These are phyloP conservation scores for Emmonsiellopsis sp. DNA, from an alignment of 2,329 filamentous ascomycete genomes.

Conservation along the genomic window DNA sequence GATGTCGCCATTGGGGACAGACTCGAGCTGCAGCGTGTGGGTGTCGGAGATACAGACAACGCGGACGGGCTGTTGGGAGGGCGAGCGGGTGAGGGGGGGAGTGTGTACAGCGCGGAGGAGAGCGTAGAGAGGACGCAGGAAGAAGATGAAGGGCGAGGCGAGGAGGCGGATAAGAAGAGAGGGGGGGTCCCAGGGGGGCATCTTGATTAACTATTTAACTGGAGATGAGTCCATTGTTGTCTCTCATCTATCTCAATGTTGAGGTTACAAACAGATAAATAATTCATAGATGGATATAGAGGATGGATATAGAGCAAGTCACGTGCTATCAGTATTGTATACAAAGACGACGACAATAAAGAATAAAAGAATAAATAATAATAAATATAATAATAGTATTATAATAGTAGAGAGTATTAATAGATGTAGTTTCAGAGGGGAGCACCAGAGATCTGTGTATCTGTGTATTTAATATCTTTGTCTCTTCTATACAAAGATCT, in stretches of 20 bases:
- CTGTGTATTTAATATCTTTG: too few species aligned
- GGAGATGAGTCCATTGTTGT: neutral
- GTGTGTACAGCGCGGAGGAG: slow-evolving; percentile 61
- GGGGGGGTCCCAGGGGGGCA: slow-evolving; percentile 41
- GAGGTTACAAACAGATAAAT: too few species aligned
- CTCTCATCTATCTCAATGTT: too few species aligned
- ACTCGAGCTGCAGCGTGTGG: slow-evolving; percentile 50
- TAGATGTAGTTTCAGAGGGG: too few species aligned
- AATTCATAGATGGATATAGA: too few species aligned
- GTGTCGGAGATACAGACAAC: slow-evolving; percentile 89
- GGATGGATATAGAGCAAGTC: too few species aligned
- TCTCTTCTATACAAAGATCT: too few species aligned
- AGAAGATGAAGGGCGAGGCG: slow-evolving; percentile 57
- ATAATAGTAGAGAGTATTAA: too few species aligned
- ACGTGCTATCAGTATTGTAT: neutral
- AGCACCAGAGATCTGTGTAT: too few species aligned
- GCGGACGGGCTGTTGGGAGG: slow-evolving; percentile 49
- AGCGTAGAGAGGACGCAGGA: slow-evolving; percentile 55
- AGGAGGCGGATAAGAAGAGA: slow-evolving; percentile 55
- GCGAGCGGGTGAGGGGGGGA: slow-evolving; percentile 50
- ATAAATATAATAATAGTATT: too few species aligned
- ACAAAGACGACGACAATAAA: slow-evolving; percentile 4
- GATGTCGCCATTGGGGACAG: slow-evolving; percentile 63
- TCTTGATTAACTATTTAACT: slow-evolving; percentile 11
- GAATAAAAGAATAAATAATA: slow-evolving; percentile 3